phyloP scores from a whole-genome alignment of 768 basidiomycete species.

The Candolleomyces efflorescens region DNA sequence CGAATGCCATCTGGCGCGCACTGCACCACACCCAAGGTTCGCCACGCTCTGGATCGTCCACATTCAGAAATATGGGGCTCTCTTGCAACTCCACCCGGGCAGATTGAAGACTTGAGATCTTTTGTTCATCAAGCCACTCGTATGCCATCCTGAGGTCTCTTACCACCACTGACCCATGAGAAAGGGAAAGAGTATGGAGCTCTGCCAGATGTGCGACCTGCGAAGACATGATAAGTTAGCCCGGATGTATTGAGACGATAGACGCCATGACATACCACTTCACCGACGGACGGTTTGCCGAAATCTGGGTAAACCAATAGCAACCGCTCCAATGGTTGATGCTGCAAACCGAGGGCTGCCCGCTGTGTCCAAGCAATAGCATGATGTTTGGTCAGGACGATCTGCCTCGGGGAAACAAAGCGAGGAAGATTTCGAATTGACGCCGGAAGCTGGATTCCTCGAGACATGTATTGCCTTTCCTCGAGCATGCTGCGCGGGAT shows the following conservation, averaged over 20 bases:
- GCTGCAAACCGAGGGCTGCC: slow-evolving; percentile 23
- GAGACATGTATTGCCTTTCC: background rate
- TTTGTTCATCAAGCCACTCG: slow-evolving; percentile 33
- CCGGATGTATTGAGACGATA: background rate
- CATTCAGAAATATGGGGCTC: slow-evolving; percentile 40
- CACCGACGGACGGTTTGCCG: slow-evolving; percentile 33
- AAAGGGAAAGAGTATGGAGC: slow-evolving; percentile 24
- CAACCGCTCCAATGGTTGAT: slow-evolving; percentile 26
- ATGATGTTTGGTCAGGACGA: slow-evolving; percentile 34
- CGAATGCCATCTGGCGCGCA: slow-evolving; percentile 36
- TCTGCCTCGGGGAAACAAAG: slow-evolving; percentile 33
- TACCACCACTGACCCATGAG: slow-evolving; percentile 22
- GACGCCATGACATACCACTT: slow-evolving; percentile 37
- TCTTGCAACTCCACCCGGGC: slow-evolving; percentile 17
- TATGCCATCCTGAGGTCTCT: slow-evolving; percentile 40
- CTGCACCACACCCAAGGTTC: slow-evolving; percentile 35
- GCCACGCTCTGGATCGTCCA: slow-evolving; percentile 31
- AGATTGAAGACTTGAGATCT: slow-evolving; percentile 9
- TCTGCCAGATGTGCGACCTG: slow-evolving; percentile 40
- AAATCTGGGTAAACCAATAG: slow-evolving; percentile 30
- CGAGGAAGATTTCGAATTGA: slow-evolving; percentile 23
- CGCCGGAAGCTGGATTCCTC: background rate
- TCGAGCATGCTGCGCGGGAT: slow-evolving; percentile 29
- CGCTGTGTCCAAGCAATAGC: slow-evolving; percentile 48
- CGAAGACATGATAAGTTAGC: background rate